These are phyloP conservation scores for Umbelopsis isabellina DNA, from an alignment of 192 early-diverging fungal species.

Conservation along the genomic window DNA sequence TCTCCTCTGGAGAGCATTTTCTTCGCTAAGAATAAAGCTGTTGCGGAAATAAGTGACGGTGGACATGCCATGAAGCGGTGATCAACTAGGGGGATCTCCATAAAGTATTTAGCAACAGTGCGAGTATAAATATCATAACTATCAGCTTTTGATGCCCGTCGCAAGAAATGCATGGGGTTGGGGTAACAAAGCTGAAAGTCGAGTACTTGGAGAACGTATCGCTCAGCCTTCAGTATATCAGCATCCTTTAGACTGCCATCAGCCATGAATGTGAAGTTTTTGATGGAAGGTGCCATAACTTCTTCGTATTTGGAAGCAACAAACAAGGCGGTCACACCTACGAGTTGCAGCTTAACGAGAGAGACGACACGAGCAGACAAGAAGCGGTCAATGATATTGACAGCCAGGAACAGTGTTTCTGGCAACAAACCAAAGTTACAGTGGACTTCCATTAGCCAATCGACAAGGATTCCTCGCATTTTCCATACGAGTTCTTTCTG, in stretches of 20 bases:
- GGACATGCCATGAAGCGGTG: slow-evolving; percentile 71
- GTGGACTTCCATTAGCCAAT: slow-evolving; percentile 96
- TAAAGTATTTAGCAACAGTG: slow-evolving; percentile 92
- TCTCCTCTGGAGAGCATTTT: slow-evolving; percentile 71
- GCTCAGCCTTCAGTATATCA: slow-evolving; percentile 91
- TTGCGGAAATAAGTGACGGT: slow-evolving; percentile 79
- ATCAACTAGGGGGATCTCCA: slow-evolving; percentile 93
- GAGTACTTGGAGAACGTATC: slow-evolving; percentile 86
- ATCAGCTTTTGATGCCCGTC: slow-evolving; percentile 88
- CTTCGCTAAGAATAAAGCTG: slow-evolving; percentile 79
- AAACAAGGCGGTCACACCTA: slow-evolving; percentile 89
- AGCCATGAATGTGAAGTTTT: slow-evolving; percentile 86
- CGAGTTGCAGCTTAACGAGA: slow-evolving; percentile 89
- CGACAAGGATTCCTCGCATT: slow-evolving; percentile 91
- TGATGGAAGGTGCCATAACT: slow-evolving; percentile 77
- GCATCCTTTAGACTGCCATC: slow-evolving; percentile 78
- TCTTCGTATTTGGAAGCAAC: slow-evolving; percentile 97
- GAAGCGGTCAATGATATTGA: slow-evolving; percentile 97
- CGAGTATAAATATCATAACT: slow-evolving; percentile 89
- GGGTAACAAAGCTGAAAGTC: slow-evolving; percentile 90
- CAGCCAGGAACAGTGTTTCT: slow-evolving; percentile 91
- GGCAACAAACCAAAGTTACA: slow-evolving; percentile 87
- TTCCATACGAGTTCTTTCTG: slow-evolving; percentile 90
- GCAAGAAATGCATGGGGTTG: slow-evolving; percentile 90
- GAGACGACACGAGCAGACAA: slow-evolving; percentile 85